Percentiles rank a stretch among this genome's conserved stretches.
Conservation (phyloP, 305 asterid genomes). For the Fraxinus nigra region DNA sequence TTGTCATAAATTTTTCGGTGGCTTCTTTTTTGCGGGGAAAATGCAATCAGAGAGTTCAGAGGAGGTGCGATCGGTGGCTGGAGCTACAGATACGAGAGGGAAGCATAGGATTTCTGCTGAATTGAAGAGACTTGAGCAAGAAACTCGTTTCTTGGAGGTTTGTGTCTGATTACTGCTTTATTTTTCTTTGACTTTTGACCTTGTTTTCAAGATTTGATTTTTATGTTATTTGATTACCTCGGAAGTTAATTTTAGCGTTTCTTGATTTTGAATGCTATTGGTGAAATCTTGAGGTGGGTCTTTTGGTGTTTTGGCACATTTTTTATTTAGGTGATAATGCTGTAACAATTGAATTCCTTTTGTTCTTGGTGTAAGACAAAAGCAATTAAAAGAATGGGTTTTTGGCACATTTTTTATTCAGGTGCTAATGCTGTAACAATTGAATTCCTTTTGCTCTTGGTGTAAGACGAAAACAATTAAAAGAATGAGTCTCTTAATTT, state of each 20-base stretch:
- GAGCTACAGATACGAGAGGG: slow-evolving; percentile 42
- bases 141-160: slow-evolving; percentile 49
- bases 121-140: slow-evolving; percentile 54
- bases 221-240: not conserved
- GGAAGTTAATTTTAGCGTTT: not conserved
- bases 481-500: not conserved
- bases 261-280: not conserved
- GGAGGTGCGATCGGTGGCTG: slow-evolving; percentile 31
- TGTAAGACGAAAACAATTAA: not conserved
- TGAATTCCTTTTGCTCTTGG: slow-evolving; percentile 2
- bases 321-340: not conserved
- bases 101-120: slow-evolving; percentile 50
- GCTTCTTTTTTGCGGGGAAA: not conserved
- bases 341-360: slow-evolving; percentile 12
- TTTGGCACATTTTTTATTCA: not conserved
- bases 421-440: not conserved
- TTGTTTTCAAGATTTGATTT: not conserved
- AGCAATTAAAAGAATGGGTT: not conserved
- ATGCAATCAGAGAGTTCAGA: slow-evolving; percentile 47
- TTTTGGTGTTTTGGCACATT: not conserved
- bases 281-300: not conserved
- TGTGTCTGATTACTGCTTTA: not conserved
- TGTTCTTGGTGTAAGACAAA: not conserved
- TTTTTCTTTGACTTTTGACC: not conserved
- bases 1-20: not conserved